phyloP scores from a whole-genome alignment of 306 rosid species.

The Vicia villosa region DNA sequence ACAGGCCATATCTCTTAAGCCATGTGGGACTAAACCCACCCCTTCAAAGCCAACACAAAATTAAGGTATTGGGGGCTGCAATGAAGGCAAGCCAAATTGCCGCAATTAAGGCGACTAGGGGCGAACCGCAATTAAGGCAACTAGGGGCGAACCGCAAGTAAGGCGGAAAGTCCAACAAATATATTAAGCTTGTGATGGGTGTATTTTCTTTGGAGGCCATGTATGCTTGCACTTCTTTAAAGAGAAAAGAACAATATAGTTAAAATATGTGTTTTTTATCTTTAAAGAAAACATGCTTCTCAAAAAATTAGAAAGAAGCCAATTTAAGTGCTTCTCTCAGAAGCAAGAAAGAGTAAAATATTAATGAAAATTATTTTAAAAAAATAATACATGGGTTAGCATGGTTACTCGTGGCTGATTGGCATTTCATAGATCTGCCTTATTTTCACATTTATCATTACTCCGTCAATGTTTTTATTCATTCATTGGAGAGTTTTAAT shows the following conservation, averaged over 20 bases:
- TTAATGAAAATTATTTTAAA: not conserved
- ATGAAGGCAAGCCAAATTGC: too few relatives aligned
- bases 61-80: too few relatives aligned
- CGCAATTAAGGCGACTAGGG: too few relatives aligned
- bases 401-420: not conserved
- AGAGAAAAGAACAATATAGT: not conserved
- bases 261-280: not conserved
- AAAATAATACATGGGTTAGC: not conserved
- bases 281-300: not conserved
- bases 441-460: slow-evolving; percentile 17
- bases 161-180: too few relatives aligned
- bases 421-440: slow-evolving; percentile 17
- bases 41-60: too few relatives aligned
- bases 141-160: too few relatives aligned
- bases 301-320: not conserved
- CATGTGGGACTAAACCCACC: too few relatives aligned
- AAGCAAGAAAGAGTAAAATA: slow-evolving; percentile 3
- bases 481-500: not conserved
- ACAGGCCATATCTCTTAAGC: too few relatives aligned
- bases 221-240: slow-evolving; percentile 10
- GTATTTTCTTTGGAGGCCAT: too few relatives aligned
- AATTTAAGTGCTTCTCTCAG: not conserved
- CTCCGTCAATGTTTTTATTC: slow-evolving; percentile 17
- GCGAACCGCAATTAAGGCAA: too few relatives aligned
- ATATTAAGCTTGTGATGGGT: not conserved